Base-by-base conservation (phyloP, 306 rosid genomes). In the Canavalia ensiformis region DNA sequence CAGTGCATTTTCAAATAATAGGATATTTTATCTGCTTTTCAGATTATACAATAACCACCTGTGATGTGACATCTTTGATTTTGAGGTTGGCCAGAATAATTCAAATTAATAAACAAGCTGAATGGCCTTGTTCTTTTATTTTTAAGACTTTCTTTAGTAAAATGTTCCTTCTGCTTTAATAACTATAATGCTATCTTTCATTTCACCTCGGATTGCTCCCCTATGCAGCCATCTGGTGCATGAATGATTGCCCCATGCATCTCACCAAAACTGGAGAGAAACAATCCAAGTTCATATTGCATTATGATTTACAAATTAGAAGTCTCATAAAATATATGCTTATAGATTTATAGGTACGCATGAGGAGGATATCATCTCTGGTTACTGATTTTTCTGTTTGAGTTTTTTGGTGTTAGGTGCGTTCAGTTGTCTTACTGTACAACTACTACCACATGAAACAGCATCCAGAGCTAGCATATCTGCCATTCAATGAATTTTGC, bases 381-480 rank as follows among this genome's bases (percentile, higher is more conserved):
- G 59, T 88, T 71, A 82, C 71, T 88, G 29, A 79, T 33, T 85
- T 33, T 72, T 71, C 76, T 80, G 12, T 74, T 70, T 83, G 79
- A 33, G 62, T 41, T 80, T 83, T 29, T 82, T 51, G 72, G 83
- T 67, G n/a, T 72, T 65, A 94, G 98, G 87, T 94, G 92, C 96
- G 82, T 82, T 91, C 97, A 9, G 89, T 82, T 80, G 91, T 92
- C 87, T 50, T 94, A 58, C 78, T 94, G 75, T 91, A 92, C 90
- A 94, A 94, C 87, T 92, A 90, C 87, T 90, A 90, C 91, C 90
- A 89, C 85, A 79, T 93, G 83, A 94, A 86, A 72, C 88, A 83
- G 8, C 82, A 83, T 42, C 92, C 90, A 33, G 80, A 84, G 57
- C 88, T 94, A 69, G 88, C 69, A 52, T 82, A 84, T 85, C 80